Conservation (phyloP, 2,329 filamentous ascomycete species). For the Bipolaris oryzae region DNA sequence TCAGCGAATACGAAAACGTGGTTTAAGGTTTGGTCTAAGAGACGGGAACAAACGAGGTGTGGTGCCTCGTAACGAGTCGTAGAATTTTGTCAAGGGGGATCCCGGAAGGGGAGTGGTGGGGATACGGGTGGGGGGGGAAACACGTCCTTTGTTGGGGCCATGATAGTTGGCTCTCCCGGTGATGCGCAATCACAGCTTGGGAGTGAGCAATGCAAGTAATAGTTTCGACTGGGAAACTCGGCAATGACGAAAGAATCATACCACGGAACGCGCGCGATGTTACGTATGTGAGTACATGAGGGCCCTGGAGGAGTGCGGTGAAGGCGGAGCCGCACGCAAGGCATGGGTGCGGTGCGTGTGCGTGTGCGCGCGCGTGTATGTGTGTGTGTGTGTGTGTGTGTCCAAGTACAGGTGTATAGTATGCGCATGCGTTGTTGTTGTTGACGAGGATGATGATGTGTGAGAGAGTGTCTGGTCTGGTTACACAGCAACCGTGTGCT, state of each 20-base stretch:
- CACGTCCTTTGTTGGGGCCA: neutral
- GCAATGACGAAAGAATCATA: conserved; percentile 12
- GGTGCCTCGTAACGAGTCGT: conserved; percentile 18
- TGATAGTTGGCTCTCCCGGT: conserved; percentile 5
- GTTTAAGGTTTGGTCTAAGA: conserved; percentile 14
- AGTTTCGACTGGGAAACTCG: neutral
- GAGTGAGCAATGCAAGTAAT: conserved; percentile 5
- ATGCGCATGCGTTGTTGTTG: no score
- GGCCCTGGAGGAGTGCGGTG: no score
- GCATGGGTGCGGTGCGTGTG: no score
- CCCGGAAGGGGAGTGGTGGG: neutral
- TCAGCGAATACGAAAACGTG: conserved; percentile 7
- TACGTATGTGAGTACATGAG: no score
- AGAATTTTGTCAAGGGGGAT: conserved; percentile 5
- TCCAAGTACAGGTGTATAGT: no score
- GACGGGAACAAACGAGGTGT: conserved; percentile 17
- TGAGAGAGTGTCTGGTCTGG: neutral
- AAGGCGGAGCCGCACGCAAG: no score
- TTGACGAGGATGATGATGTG: no score
- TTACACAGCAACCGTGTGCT: conserved; percentile 9
- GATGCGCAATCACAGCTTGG: conserved; percentile 5
- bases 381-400: no score
- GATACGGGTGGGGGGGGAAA: neutral
- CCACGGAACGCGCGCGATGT: neutral
- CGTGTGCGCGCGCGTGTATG: no score